A percentile compares a stretch with the other conserved stretches of the same genome.
These are phyloP conservation scores for Austroboletus rostrupii DNA, from an alignment of 1,284 basidiomycete genomes.

Conservation along the genomic window DNA sequence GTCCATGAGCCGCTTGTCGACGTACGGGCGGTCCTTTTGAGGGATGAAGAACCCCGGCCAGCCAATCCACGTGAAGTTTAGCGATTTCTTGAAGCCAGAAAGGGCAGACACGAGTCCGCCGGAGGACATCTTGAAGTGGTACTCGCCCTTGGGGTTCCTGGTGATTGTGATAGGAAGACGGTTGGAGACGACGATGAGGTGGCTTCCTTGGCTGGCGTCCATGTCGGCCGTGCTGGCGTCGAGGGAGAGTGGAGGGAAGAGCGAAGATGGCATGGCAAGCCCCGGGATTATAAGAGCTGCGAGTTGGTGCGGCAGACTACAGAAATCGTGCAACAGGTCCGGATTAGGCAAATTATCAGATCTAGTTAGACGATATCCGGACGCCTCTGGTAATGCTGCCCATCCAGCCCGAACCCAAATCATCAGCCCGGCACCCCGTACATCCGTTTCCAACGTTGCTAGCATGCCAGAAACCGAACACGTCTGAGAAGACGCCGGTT, in stretches of 20 bases:
- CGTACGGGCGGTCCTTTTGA: slow-evolving; percentile 76
- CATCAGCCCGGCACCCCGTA: slow-evolving; percentile 8
- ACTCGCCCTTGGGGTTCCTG: slow-evolving; percentile 84
- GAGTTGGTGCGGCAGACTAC: slow-evolving; percentile 10
- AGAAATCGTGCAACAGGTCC: slow-evolving; percentile 25
- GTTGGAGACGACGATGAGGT: slow-evolving; percentile 95
- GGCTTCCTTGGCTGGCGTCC: slow-evolving; percentile 43
- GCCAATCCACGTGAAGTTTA: slow-evolving; percentile 95
- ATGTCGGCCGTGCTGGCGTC: slow-evolving; percentile 35
- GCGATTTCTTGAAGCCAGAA: slow-evolving; percentile 92
- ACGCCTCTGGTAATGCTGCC: not conserved
- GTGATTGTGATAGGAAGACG: slow-evolving; percentile 90
- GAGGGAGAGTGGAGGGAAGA: slow-evolving; percentile 27
- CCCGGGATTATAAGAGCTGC: slow-evolving; percentile 27
- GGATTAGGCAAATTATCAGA: slow-evolving; percentile 34
- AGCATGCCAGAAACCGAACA: not conserved
- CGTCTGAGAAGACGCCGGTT: not conserved
- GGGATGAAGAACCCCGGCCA: slow-evolving; percentile 93
- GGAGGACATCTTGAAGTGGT: slow-evolving; percentile 96
- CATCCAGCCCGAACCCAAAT: not conserved
- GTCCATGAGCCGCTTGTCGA: slow-evolving; percentile 85
- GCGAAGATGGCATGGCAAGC: slow-evolving; percentile 24
- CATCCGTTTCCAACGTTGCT: not conserved
- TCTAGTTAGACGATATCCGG: slow-evolving; percentile 12
- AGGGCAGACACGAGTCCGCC: slow-evolving; percentile 93